Percentiles rank a stretch among this genome's conserved stretches.
Conservation (phyloP, 2,329 filamentous ascomycete species). For the Emergomyces pasteurianus region DNA sequence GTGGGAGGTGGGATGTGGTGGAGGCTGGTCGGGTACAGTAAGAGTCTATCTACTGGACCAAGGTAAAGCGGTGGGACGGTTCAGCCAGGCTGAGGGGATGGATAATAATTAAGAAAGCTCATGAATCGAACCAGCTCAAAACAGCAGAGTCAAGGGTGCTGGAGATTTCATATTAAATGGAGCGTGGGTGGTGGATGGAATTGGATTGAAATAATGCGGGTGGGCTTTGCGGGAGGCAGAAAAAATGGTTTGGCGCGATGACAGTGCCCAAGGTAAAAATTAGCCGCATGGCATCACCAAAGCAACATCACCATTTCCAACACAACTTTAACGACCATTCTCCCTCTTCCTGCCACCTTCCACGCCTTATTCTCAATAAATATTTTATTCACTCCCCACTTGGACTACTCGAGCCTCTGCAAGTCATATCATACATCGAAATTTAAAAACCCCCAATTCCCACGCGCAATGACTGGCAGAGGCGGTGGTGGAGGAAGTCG, state of each 20-base stretch:
- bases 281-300: not conserved
- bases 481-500: conserved; percentile 42
- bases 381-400: not conserved
- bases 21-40: too few relatives aligned
- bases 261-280: too few relatives aligned
- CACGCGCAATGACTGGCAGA: conserved; percentile 41
- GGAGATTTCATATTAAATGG: not conserved
- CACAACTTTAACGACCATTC: not conserved
- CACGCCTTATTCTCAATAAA: conserved; percentile 1
- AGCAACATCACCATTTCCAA: not conserved
- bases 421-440: not conserved
- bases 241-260: not conserved
- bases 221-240: not conserved
- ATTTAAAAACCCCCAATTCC: not conserved
- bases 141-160: not conserved
- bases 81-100: conserved; percentile 1
- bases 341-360: conserved; percentile 6
- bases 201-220: not conserved
- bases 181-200: not conserved
- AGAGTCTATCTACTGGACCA: not conserved
- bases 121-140: not conserved
- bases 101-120: not conserved
- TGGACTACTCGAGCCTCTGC: not conserved
- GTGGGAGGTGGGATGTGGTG: conserved; percentile 7
- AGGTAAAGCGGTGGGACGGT: not conserved